A percentile compares a stretch with the other conserved stretches of the same genome.
Evolutionary conservation across 2,329 filamentous ascomycete genomes (phyloP).

Genomic region (Penicillium concentricum): DNA sequence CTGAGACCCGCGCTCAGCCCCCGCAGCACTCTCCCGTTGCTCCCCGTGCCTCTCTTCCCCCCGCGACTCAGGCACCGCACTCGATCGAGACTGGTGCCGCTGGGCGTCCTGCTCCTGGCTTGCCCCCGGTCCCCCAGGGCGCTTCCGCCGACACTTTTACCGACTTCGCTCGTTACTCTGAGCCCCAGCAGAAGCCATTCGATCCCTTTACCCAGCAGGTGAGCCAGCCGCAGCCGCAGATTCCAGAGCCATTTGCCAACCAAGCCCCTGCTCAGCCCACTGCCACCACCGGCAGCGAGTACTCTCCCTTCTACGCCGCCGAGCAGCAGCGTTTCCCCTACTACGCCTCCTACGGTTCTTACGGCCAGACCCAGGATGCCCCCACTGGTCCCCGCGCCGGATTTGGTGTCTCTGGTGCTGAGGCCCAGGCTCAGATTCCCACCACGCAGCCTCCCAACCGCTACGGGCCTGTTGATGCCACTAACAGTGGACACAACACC

Average conservation of each 20-base stretch:
- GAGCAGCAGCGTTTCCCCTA: constrained; percentile 73
- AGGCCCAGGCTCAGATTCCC: constrained; percentile 60
- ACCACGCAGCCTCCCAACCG: constrained; percentile 74
- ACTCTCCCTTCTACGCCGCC: constrained; percentile 80
- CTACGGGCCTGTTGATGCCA: constrained; percentile 66
- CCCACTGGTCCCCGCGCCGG: constrained; percentile 70
- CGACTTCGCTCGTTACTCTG: constrained; percentile 56
- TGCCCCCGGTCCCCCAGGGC: constrained; percentile 60
- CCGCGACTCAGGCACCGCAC: constrained; percentile 48
- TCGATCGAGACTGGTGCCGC: constrained; percentile 43
- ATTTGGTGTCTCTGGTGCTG: constrained; percentile 63
- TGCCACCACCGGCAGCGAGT: constrained; percentile 65
- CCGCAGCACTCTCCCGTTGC: constrained; percentile 88
- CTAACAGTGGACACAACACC: constrained; percentile 86
- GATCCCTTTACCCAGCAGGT: constrained; percentile 82
- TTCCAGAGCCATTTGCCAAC: constrained; percentile 57
- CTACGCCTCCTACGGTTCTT: constrained; percentile 64
- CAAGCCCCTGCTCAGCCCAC: constrained; percentile 59
- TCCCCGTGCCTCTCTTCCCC: constrained; percentile 83
- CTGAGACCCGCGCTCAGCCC: constrained; percentile 89
- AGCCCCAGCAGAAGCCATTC: constrained; percentile 70
- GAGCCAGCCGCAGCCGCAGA: constrained; percentile 60
- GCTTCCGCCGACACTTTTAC: constrained; percentile 49
- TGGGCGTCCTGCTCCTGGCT: constrained; percentile 60
- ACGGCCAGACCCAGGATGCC: constrained; percentile 71